Evolutionary conservation across 148 eudicot species (phyloP).

Genomic region (Silene uniflora): DNA sequence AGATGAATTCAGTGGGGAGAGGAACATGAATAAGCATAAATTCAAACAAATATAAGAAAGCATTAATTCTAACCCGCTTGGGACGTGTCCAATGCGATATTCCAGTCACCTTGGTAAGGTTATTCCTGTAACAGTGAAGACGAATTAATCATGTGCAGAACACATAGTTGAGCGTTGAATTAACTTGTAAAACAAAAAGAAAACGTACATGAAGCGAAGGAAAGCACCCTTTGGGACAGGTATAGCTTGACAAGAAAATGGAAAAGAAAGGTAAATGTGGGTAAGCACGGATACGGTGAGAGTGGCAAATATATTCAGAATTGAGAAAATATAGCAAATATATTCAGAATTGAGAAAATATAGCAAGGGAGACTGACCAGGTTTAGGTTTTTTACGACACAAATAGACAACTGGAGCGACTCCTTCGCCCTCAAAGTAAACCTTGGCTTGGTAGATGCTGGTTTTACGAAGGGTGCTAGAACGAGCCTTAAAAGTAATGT

Average conservation of each 20-base stretch:
- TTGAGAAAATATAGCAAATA: too few relatives aligned
- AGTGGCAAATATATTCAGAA: neutral
- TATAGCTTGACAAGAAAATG: neutral
- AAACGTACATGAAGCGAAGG: neutral
- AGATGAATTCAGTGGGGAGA: neutral
- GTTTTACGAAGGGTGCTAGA: neutral
- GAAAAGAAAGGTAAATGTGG: neutral
- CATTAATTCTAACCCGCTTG: neutral
- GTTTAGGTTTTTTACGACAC: neutral
- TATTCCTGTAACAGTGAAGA: neutral
- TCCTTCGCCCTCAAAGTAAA: too few relatives aligned
- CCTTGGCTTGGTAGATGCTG: neutral
- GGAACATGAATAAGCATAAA: neutral
- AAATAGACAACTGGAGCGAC: neutral
- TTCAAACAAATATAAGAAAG: too few relatives aligned
- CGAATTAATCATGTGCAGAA: neutral
- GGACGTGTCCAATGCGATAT: neutral
- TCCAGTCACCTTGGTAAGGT: neutral
- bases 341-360: neutral
- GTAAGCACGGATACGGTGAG: too few relatives aligned
- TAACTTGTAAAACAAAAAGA: neutral
- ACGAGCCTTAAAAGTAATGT: neutral
- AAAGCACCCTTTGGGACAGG: neutral
- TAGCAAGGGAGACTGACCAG: neutral
- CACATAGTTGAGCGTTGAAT: neutral